A percentile compares a stretch with the other conserved stretches of the same genome.
phyloP scores from a whole-genome alignment of 179 eudicot genomes.

The Sideroxylon spinosum region DNA sequence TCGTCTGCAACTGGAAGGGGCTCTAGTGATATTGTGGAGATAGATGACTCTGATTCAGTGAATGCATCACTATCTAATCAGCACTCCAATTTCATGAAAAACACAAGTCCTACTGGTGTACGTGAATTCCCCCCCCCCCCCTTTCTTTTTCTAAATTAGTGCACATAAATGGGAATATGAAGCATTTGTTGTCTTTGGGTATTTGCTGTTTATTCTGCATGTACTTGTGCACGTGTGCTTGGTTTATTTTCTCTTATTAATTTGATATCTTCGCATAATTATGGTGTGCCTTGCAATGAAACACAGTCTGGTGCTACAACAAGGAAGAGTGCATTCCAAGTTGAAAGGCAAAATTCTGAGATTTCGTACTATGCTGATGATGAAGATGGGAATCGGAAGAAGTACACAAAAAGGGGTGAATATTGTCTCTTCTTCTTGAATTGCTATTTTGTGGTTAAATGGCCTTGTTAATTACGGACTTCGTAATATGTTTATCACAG shows the following conservation, averaged over 20 bases:
- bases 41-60: conserved; percentile 43
- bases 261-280: not conserved
- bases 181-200: conserved; percentile 1
- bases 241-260: conserved; percentile 1
- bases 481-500: conserved; percentile 3
- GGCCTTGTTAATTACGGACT: conserved; percentile 9
- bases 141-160: not conserved
- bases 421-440: not conserved
- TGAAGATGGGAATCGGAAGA: conserved; percentile 82
- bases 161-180: not conserved
- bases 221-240: not conserved
- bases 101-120: conserved; percentile 77
- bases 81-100: conserved; percentile 46
- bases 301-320: conserved; percentile 89
- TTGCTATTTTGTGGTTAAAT: conserved; percentile 8
- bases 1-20: conserved; percentile 29
- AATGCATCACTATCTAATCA: conserved; percentile 42
- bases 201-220: not conserved
- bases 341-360: conserved; percentile 84
- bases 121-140: conserved; percentile 18
- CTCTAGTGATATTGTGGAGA: conserved; percentile 58
- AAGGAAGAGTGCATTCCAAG: conserved; percentile 61
- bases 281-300: conserved; percentile 9
- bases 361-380: conserved; percentile 81
- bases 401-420: conserved; percentile 76